These are phyloP conservation scores for Pontederia crassipes DNA, from an alignment of 176 grass and related monocot species.

Conservation along the genomic window DNA sequence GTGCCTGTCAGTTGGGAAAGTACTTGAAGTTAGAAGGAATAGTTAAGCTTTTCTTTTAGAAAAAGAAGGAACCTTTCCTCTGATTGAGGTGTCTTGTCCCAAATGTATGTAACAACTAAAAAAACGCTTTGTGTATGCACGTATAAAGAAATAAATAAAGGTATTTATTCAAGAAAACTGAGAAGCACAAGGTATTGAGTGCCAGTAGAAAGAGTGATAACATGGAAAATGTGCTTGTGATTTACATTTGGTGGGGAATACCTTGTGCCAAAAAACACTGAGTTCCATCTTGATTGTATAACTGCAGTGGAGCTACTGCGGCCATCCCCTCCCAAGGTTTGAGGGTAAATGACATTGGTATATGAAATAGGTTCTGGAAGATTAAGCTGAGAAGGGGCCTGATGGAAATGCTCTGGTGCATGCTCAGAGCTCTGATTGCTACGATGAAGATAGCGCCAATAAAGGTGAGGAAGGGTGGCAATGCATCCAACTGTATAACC, in stretches of 20 bases:
- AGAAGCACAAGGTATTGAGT: neutral
- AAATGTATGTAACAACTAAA: no score
- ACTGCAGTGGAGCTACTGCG: slow-evolving; percentile 31
- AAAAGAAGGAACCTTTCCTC: no score
- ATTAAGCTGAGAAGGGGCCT: slow-evolving; percentile 32
- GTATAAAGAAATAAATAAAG: no score
- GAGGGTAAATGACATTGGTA: slow-evolving; percentile 4
- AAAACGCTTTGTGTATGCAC: no score
- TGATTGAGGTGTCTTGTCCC: no score
- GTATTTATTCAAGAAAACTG: no score
- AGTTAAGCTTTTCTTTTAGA: no score
- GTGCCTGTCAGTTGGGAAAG: no score
- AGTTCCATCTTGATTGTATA: slow-evolving; percentile 15
- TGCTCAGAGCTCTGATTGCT: slow-evolving; percentile 47
- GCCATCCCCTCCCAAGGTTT: slow-evolving; percentile 31
- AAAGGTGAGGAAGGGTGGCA: slow-evolving; percentile 83
- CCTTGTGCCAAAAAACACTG: neutral
- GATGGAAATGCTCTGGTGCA: slow-evolving; percentile 26
- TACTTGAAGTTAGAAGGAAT: no score
- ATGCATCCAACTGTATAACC: slow-evolving; percentile 90
- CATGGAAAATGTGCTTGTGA: neutral
- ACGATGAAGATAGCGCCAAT: slow-evolving; percentile 85
- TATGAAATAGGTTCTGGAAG: slow-evolving; percentile 30
- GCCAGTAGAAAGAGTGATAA: neutral
- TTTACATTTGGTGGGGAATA: neutral